Conservation (phyloP, 1,284 basidiomycete species). For the Pyrrhoderma lamaoense region DNA sequence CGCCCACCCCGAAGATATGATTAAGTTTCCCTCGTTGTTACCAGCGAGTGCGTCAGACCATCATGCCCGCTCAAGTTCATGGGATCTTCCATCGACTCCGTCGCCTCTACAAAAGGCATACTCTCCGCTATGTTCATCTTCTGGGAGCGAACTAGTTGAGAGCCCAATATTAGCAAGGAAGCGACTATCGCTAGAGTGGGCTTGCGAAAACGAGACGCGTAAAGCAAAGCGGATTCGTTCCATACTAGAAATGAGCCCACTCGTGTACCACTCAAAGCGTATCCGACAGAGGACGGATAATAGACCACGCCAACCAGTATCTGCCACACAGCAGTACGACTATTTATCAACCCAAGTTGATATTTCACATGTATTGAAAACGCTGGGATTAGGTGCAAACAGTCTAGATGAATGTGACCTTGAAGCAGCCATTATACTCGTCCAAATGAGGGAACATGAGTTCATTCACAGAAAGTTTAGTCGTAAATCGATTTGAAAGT, state of each 20-base stretch:
- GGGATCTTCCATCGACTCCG: slow-evolving; percentile 23
- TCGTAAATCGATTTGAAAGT: too few relatives aligned
- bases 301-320: slow-evolving; percentile 7
- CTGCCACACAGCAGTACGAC: neutral
- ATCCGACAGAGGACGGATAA: slow-evolving; percentile 11
- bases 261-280: neutral
- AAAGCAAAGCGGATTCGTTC: slow-evolving; percentile 19
- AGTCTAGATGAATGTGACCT: neutral
- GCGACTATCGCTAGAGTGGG: slow-evolving; percentile 37
- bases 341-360: too few relatives aligned
- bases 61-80: slow-evolving; percentile 7
- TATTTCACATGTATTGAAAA: neutral
- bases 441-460: too few relatives aligned
- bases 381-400: neutral
- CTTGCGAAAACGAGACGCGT: slow-evolving; percentile 32
- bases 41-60: neutral
- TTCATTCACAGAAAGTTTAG: too few relatives aligned
- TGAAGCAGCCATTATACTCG: too few relatives aligned
- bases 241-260: slow-evolving; percentile 7
- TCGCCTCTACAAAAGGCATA: slow-evolving; percentile 12
- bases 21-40: neutral
- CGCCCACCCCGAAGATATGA: neutral
- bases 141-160: too few relatives aligned
- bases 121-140: neutral
- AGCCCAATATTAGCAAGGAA: too few relatives aligned